Evolutionary conservation across 1,284 basidiomycete species (phyloP), one percentile per base, ranked within the genome.

Genomic region (Malassezia arunalokei): DNA sequence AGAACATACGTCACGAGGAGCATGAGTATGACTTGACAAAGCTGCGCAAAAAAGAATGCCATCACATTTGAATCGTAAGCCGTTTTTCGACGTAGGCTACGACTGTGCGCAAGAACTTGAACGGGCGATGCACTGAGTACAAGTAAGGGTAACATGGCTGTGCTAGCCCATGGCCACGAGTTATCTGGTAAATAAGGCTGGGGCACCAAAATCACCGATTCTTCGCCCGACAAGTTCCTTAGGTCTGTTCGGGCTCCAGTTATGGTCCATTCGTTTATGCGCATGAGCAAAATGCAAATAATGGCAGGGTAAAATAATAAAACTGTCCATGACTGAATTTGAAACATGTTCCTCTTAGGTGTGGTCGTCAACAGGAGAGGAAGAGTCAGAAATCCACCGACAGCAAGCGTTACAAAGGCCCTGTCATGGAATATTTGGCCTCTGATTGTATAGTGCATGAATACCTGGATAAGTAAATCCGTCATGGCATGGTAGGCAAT

Each of bases 401-500:
- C 53, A 8, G 64, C 61, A 15, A 70, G 47, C 0, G 69, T 72
- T 29, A 70, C 64, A 38, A 70, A 64, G 7, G 60, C 63, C 6
- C 69, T 58, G 38, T 66, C 64, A 37, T 70, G 66, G 17, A 68
- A 55, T n/a, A 61, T 53, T 7, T 63, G 52, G 6, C 66, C 66
- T 3, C 56, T 58, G 9, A 55, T 57, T 1, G 60, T 55, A 38
- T 71, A 71, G 58, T 70, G 61, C 49, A 69, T 63, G 24, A 65
- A 64, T 20, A 71, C 63, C 32, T 70, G 69, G 7, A 70, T 53
- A 0, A 72, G 54, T 33, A 70, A 51, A 49, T 72, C 66, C 2
- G 66, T 65, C 27, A 70, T 56, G 5, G 68, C 59, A 55, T 67
- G 65, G 54, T 72, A 71, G 30, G 64, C 67, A 24, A 72, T 59